These are phyloP conservation scores for Neocallimastix lanati DNA, from an alignment of 192 early-diverging fungal genomes.

Conservation along the genomic window DNA sequence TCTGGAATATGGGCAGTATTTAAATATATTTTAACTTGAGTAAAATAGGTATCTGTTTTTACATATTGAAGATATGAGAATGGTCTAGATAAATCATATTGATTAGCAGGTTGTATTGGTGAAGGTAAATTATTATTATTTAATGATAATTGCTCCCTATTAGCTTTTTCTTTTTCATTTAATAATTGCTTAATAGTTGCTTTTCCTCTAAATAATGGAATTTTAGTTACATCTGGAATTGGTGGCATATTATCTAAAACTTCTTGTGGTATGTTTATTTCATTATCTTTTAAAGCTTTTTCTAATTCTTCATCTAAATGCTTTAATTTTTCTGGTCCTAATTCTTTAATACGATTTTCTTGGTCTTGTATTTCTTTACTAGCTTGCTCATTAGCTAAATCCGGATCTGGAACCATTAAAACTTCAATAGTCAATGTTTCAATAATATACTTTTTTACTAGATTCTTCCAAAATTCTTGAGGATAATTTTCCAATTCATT, in stretches of 20 bases:
- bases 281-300: constrained; percentile 23
- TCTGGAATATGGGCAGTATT: constrained; percentile 29
- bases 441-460: constrained; percentile 31
- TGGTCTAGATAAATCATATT: constrained; percentile 8
- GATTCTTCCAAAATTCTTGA: constrained; percentile 27
- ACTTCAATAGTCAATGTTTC: constrained; percentile 34
- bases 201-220: constrained; percentile 9
- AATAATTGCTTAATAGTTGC: constrained; percentile 7
- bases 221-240: constrained; percentile 38
- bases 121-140: background rate
- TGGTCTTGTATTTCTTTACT: constrained; percentile 18
- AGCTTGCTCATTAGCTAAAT: constrained; percentile 22
- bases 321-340: constrained; percentile 27
- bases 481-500: constrained; percentile 27
- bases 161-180: constrained; percentile 3
- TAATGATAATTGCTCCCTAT: background rate
- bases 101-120: background rate
- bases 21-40: constrained; percentile 32
- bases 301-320: constrained; percentile 10
- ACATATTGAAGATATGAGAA: constrained; percentile 39
- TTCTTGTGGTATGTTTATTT: constrained; percentile 26
- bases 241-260: constrained; percentile 41
- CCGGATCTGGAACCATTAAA: constrained; percentile 25
- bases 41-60: constrained; percentile 45
- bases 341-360: constrained; percentile 7